These are phyloP conservation scores for Apostasia shenzhenica DNA, from an alignment of 106 monocot genomes.

Conservation along the genomic window DNA sequence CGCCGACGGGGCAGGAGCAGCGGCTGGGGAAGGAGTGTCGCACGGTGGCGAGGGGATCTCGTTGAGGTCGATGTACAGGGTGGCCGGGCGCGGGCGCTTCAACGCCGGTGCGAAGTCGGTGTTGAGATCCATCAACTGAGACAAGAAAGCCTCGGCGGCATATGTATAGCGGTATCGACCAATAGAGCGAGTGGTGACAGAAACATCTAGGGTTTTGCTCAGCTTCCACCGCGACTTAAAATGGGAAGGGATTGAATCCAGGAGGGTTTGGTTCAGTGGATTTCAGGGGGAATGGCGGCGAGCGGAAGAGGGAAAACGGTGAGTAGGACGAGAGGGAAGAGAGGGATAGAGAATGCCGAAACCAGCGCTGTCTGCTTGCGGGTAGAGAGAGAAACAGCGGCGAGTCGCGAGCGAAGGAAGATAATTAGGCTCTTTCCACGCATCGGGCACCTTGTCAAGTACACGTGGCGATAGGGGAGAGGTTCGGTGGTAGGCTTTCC, in stretches of 20 bases:
- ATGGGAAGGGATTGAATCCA: not conserved
- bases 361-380: conserved; percentile 1
- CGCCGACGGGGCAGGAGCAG: conserved; percentile 5
- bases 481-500: no score
- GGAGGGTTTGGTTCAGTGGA: conserved; percentile 2
- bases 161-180: not conserved
- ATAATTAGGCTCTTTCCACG: no score
- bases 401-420: not conserved
- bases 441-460: no score
- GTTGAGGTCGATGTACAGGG: conserved; percentile 42
- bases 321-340: not conserved
- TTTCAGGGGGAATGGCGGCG: not conserved
- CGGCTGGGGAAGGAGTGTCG: conserved; percentile 13
- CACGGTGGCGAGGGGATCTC: conserved; percentile 31
- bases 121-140: conserved; percentile 13
- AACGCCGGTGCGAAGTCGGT: not conserved
- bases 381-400: conserved; percentile 13
- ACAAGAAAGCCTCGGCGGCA: conserved; percentile 7
- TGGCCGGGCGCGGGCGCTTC: conserved; percentile 36
- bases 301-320: conserved; percentile 5
- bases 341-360: conserved; percentile 5
- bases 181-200: not conserved
- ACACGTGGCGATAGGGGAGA: no score
- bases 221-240: not conserved
- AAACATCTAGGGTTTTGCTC: conserved; percentile 14